phyloP scores from a whole-genome alignment of 2,329 filamentous ascomycete species.

The Myotisia sp. region DNA sequence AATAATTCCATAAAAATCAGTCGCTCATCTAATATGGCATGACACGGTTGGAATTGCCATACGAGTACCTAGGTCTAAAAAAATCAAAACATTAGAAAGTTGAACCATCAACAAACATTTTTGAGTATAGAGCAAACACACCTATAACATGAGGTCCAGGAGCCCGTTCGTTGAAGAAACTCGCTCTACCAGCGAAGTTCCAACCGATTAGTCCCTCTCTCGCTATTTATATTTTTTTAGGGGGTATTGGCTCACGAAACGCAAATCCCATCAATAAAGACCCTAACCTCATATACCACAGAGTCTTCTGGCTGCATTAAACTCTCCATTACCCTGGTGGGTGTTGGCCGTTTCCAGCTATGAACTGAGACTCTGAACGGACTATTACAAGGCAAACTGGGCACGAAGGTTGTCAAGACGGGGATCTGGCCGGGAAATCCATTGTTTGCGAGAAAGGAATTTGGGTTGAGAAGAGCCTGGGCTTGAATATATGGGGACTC shows the following conservation, averaged over 20 bases:
- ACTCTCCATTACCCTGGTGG: slow-evolving; percentile 43
- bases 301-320: slow-evolving; percentile 44
- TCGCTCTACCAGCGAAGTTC: slow-evolving; percentile 42
- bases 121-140: slow-evolving; percentile 19
- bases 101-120: background rate
- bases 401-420: slow-evolving; percentile 56
- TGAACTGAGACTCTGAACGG: slow-evolving; percentile 62
- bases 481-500: slow-evolving; percentile 41
- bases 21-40: too few species aligned
- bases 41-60: slow-evolving; percentile 7
- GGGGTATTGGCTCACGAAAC: slow-evolving; percentile 39
- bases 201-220: too few species aligned
- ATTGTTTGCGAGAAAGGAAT: slow-evolving; percentile 15
- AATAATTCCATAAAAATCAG: slow-evolving; percentile 30
- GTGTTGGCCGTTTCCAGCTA: slow-evolving; percentile 50
- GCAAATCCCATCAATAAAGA: slow-evolving; percentile 54
- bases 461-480: slow-evolving; percentile 24
- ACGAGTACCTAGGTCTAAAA: slow-evolving; percentile 25
- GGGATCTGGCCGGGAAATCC: slow-evolving; percentile 37
- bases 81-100: slow-evolving; percentile 6
- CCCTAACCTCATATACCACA: slow-evolving; percentile 49
- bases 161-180: slow-evolving; percentile 39
- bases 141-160: slow-evolving; percentile 41
- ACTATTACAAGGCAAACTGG: slow-evolving; percentile 44
- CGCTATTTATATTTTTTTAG: background rate